Percentiles rank a stretch among this genome's conserved stretches.
These are phyloP conservation scores for Dictyostelium purpureum DNA, from an alignment of 78 protist genomes.

Conservation along the genomic window DNA sequence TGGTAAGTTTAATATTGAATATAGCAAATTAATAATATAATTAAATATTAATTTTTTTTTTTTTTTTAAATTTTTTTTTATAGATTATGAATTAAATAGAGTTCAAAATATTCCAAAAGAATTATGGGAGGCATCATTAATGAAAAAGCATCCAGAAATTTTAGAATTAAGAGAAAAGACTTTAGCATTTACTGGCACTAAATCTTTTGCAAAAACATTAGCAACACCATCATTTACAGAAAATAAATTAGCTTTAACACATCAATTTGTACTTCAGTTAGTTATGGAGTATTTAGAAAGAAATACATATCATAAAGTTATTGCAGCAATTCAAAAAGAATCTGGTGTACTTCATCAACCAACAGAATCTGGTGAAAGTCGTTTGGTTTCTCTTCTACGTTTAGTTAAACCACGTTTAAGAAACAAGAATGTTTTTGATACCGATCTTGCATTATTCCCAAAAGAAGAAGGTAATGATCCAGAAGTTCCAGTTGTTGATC, in stretches of 20 bases:
- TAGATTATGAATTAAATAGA: conserved; percentile 45
- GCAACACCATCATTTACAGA: conserved; percentile 74
- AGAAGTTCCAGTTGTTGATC: conserved; percentile 59
- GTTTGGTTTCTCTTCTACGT: conserved; percentile 44
- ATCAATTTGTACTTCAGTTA: conserved; percentile 69
- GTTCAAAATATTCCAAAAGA: conserved; percentile 72
- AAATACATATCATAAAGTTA: conserved; percentile 40
- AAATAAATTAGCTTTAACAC: conserved; percentile 41
- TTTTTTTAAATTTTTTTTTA: neutral
- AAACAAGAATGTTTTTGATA: conserved; percentile 44
- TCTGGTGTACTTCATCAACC: conserved; percentile 58
- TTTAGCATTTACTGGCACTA: conserved; percentile 37
- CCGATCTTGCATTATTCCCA: conserved; percentile 23
- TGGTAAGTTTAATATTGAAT: neutral
- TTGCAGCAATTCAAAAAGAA: conserved; percentile 49
- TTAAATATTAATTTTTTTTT: neutral
- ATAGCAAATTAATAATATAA: neutral
- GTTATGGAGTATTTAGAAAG: conserved; percentile 69
- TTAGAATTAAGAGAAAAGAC: conserved; percentile 64
- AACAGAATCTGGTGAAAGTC: conserved; percentile 48
- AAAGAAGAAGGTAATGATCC: conserved; percentile 31
- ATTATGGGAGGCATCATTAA: conserved; percentile 69
- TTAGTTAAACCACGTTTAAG: conserved; percentile 47
- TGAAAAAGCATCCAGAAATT: conserved; percentile 80
- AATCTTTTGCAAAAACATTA: conserved; percentile 47